Conservation (phyloP, 495 filamentous ascomycete species). For the Aspergillus kassunensis region DNA sequence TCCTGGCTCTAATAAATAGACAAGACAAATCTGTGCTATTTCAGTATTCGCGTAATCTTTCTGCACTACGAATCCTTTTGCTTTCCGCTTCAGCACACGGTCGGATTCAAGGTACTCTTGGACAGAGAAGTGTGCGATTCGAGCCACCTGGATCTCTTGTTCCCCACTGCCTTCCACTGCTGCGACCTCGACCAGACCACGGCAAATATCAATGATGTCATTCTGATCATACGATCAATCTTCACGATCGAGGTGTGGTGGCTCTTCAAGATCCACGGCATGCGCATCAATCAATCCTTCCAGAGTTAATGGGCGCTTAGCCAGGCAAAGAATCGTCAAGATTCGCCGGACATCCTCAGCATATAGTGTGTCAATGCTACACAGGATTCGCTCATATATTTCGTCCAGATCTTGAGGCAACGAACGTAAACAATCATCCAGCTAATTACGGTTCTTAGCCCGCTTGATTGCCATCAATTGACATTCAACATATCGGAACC, state of each 20-base stretch:
- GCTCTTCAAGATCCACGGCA: conserved; percentile 21
- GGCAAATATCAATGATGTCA: conserved; percentile 25
- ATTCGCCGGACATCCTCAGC: conserved; percentile 24
- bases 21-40: conserved; percentile 29
- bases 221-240: conserved; percentile 20
- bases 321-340: conserved; percentile 30
- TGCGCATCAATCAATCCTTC: conserved; percentile 29
- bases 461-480: conserved; percentile 28
- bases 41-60: conserved; percentile 20
- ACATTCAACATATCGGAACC: conserved; percentile 39
- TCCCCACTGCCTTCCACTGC: background rate
- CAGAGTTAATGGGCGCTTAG: conserved; percentile 25
- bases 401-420: conserved; percentile 34
- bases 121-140: conserved; percentile 38
- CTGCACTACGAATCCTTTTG: conserved; percentile 20
- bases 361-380: conserved; percentile 21
- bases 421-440: conserved; percentile 25
- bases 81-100: conserved; percentile 23
- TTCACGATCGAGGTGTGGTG: conserved; percentile 19
- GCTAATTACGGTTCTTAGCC: conserved; percentile 19
- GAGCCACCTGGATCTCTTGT: conserved; percentile 8
- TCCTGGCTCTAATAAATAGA: conserved; percentile 34
- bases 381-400: conserved; percentile 34
- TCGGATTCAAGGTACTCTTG: conserved; percentile 40
- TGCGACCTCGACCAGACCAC: conserved; percentile 26